Evolutionary conservation across 1,284 basidiomycete species (phyloP).

Genomic region (Papiliotrema laurentii): DNA sequence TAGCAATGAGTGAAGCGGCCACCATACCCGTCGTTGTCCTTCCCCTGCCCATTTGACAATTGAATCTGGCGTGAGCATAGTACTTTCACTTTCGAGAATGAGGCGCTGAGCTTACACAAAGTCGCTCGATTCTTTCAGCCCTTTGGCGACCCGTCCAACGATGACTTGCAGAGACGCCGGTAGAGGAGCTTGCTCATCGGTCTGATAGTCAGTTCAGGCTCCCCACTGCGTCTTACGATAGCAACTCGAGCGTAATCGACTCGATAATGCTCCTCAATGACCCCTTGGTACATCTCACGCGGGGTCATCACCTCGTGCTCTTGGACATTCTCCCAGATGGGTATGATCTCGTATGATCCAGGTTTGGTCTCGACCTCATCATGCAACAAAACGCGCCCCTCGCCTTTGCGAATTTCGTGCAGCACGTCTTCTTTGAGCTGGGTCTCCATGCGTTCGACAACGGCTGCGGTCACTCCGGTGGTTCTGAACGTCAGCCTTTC

Average conservation of each 20-base stretch:
- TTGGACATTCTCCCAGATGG: constrained; percentile 76
- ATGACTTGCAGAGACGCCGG: constrained; percentile 77
- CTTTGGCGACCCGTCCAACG: constrained; percentile 64
- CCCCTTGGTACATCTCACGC: constrained; percentile 53
- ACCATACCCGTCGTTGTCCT: constrained; percentile 87
- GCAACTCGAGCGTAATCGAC: constrained; percentile 85
- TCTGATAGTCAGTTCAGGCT: constrained; percentile 53
- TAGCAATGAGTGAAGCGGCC: constrained; percentile 79
- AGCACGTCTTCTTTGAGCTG: constrained; percentile 87
- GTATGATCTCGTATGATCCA: constrained; percentile 81
- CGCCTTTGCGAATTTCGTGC: constrained; percentile 66
- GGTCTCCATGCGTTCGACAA: constrained; percentile 90
- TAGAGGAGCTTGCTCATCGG: constrained; percentile 91
- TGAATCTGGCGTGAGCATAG: constrained; percentile 34
- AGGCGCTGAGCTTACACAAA: constrained; percentile 70
- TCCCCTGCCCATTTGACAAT: constrained; percentile 51
- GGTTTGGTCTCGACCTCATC: constrained; percentile 94
- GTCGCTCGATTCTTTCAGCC: constrained; percentile 60
- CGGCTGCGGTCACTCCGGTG: constrained; percentile 86
- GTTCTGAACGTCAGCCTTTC: constrained; percentile 57
- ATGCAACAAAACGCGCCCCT: constrained; percentile 82
- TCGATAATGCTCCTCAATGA: constrained; percentile 64
- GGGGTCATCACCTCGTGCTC: constrained; percentile 92
- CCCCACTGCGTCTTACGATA: constrained; percentile 58
- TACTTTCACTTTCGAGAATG: background rate